A percentile compares a stretch with the other conserved stretches of the same genome.
These are phyloP conservation scores for Heterobasidion annosum DNA, from an alignment of 1,284 basidiomycete species.

Conservation along the genomic window DNA sequence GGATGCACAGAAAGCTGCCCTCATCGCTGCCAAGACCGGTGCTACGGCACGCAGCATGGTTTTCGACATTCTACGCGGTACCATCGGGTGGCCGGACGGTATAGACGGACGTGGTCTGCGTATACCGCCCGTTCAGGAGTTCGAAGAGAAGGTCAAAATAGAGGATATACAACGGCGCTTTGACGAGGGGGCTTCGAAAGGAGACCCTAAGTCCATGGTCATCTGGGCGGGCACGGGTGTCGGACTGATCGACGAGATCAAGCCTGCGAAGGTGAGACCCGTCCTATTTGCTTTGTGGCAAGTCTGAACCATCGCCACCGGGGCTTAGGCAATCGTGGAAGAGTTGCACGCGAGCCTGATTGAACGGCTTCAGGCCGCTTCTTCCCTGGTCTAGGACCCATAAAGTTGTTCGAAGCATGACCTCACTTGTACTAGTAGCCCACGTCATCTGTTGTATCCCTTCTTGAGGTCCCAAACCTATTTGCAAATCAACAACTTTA, in stretches of 20 bases:
- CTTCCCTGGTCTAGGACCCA: conserved; percentile 1
- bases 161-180: conserved; percentile 34
- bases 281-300: neutral
- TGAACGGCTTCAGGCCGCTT: conserved; percentile 20
- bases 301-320: neutral
- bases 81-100: conserved; percentile 57
- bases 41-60: conserved; percentile 53
- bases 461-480: neutral
- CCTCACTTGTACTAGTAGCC: neutral
- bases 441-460: neutral
- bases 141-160: conserved; percentile 41
- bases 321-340: conserved; percentile 34
- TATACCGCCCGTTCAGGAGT: conserved; percentile 50
- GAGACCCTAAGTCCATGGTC: conserved; percentile 42
- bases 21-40: conserved; percentile 38
- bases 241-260: conserved; percentile 44
- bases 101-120: conserved; percentile 54
- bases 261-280: conserved; percentile 44
- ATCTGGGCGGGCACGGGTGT: conserved; percentile 68
- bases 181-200: conserved; percentile 28
- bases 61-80: conserved; percentile 54
- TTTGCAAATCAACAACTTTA: neutral
- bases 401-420: neutral
- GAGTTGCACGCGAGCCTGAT: conserved; percentile 38
- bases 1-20: conserved; percentile 42